Percentiles rank a stretch among this genome's conserved stretches.
Conservation (phyloP, 2,329 filamentous ascomycete genomes). For the Lasiodiplodia hormozganensis region DNA sequence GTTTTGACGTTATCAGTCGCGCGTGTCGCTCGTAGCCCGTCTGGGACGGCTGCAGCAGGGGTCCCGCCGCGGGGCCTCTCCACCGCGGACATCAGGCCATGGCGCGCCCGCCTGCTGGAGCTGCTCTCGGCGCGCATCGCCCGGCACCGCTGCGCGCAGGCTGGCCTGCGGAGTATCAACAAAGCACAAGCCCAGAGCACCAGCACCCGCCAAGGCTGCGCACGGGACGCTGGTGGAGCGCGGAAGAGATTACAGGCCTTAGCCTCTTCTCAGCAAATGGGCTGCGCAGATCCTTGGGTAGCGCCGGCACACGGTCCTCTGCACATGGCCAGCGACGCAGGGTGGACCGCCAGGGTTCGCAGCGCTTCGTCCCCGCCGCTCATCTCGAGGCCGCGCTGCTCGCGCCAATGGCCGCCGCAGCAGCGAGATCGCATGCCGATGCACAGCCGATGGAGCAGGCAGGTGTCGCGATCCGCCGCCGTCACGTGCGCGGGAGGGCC, state of each 20-base stretch:
- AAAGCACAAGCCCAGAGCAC: conserved; percentile 9
- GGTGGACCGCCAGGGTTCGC: conserved; percentile 18
- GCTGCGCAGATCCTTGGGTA: conserved; percentile 14
- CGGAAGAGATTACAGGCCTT: conserved; percentile 21
- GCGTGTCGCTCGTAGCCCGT: conserved; percentile 18
- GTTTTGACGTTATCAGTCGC: conserved; percentile 26
- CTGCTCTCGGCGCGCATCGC: conserved; percentile 6
- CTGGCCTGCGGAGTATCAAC: neutral
- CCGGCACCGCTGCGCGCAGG: conserved; percentile 1
- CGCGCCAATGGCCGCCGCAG: neutral
- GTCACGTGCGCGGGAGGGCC: neutral
- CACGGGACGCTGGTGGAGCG: conserved; percentile 14
- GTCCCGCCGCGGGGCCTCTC: neutral
- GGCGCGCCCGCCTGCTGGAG: neutral
- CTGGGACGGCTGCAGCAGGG: conserved; percentile 19
- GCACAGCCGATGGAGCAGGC: neutral
- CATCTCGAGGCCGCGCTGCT: neutral
- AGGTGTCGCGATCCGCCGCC: conserved; percentile 2
- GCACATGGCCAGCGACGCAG: conserved; percentile 20
- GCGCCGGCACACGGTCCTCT: conserved; percentile 12
- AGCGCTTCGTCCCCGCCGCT: neutral
- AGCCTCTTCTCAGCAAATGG: conserved; percentile 22
- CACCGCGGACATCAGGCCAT: conserved; percentile 15
- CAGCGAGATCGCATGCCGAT: conserved; percentile 6
- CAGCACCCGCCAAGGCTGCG: conserved; percentile 11